phyloP scores from a whole-genome alignment of 257 asterid species.

The Primulina eburnea region DNA sequence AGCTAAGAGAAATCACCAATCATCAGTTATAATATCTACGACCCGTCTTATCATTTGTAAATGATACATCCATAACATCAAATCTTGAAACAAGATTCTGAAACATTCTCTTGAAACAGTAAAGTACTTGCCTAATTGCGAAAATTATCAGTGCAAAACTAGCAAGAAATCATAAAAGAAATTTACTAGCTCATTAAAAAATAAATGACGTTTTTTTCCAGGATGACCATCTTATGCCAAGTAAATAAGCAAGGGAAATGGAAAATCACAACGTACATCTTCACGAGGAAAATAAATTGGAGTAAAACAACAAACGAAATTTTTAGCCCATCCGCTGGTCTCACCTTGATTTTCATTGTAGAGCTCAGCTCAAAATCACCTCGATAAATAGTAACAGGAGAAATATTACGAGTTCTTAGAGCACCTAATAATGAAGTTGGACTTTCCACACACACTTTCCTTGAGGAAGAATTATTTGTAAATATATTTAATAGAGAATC shows the following conservation, averaged over 20 bases:
- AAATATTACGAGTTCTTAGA: constrained; percentile 77
- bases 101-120: too few relatives aligned
- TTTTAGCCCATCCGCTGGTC: constrained; percentile 23
- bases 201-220: not conserved
- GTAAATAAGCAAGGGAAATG: not conserved
- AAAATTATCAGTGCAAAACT: not conserved
- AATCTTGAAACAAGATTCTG: too few relatives aligned
- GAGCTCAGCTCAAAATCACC: constrained; percentile 84
- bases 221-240: constrained; percentile 10
- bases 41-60: not conserved
- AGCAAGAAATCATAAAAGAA: not conserved
- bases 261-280: not conserved
- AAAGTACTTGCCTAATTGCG: not conserved
- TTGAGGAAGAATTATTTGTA: constrained; percentile 55
- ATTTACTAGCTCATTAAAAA: not conserved
- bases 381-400: constrained; percentile 78
- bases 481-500: constrained; percentile 64
- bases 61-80: not conserved
- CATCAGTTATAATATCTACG: not conserved
- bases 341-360: constrained; percentile 76
- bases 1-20: not conserved
- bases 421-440: constrained; percentile 78
- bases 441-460: constrained; percentile 66
- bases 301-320: constrained; percentile 2
- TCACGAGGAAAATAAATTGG: not conserved